These are phyloP conservation scores for Dryadomyces sulphureus DNA, from an alignment of 2,329 filamentous ascomycete species.

Conservation along the genomic window DNA sequence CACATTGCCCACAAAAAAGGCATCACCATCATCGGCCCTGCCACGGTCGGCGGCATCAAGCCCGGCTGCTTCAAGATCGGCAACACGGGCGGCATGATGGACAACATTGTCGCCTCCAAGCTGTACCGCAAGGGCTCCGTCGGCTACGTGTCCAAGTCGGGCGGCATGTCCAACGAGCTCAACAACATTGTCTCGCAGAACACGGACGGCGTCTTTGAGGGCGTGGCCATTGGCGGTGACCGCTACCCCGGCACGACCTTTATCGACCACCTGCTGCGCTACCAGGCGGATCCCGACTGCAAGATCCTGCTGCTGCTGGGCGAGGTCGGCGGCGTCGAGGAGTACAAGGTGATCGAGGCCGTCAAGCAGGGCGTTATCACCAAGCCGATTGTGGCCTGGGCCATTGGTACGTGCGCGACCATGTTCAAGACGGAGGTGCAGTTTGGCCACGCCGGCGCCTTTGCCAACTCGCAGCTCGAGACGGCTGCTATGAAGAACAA, in stretches of 20 bases:
- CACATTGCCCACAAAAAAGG: slow-evolving; percentile 97
- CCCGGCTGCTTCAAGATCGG: slow-evolving; percentile 99
- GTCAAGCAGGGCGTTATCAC: slow-evolving; percentile 89
- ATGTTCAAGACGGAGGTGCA: slow-evolving; percentile 99
- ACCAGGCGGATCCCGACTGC: slow-evolving; percentile 92
- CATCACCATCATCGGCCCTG: slow-evolving; percentile 95
- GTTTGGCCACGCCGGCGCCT: slow-evolving; percentile 96
- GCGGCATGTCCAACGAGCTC: slow-evolving; percentile 99
- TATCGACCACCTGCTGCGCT: slow-evolving; percentile 94
- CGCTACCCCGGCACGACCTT: slow-evolving; percentile 98
- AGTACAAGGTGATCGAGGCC: slow-evolving; percentile 98
- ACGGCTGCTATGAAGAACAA: slow-evolving; percentile 95
- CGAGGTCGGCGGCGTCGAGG: slow-evolving; percentile 98
- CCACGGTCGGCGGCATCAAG: slow-evolving; percentile 98
- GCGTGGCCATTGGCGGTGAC: slow-evolving; percentile 98
- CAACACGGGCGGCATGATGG: slow-evolving; percentile 99
- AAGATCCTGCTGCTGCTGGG: slow-evolving; percentile 93
- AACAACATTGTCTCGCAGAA: slow-evolving; percentile 98
- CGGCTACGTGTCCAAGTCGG: slow-evolving; percentile 98
- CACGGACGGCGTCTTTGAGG: slow-evolving; percentile 97
- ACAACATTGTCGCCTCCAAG: slow-evolving; percentile 99
- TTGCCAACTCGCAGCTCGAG: slow-evolving; percentile 98
- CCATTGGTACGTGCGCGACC: slow-evolving; percentile 96
- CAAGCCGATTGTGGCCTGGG: slow-evolving; percentile 98
- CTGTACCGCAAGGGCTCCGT: slow-evolving; percentile 98